Percentiles rank a stretch among this genome's conserved stretches.
Evolutionary conservation across 2,329 filamentous ascomycete species (phyloP).

Genomic region (Aspergillus sp.): DNA sequence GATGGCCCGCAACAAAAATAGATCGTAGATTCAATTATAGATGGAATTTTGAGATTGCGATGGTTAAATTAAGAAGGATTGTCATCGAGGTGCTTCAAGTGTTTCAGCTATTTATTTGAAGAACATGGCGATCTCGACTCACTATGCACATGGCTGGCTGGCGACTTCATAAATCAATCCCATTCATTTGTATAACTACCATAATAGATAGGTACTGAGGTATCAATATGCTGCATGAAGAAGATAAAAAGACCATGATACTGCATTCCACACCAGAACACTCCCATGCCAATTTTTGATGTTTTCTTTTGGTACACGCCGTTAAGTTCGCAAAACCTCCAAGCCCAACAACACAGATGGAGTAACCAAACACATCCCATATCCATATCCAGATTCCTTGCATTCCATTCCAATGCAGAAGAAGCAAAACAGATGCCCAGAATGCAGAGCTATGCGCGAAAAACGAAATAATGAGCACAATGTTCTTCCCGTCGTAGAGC

Average conservation of each 20-base stretch:
- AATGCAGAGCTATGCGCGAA: not conserved
- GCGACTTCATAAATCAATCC: slow-evolving; percentile 1
- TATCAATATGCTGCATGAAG: too few relatives aligned
- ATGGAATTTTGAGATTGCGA: too few relatives aligned
- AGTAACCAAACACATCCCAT: slow-evolving; percentile 1
- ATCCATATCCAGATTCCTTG: slow-evolving; percentile 4
- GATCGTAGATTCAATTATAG: too few relatives aligned
- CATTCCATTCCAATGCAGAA: slow-evolving; percentile 10
- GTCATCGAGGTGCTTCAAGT: too few relatives aligned
- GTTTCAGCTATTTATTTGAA: too few relatives aligned
- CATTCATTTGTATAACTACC: not conserved
- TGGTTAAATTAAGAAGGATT: too few relatives aligned
- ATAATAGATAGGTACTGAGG: too few relatives aligned
- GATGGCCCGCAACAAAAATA: too few relatives aligned
- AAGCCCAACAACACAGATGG: not conserved
- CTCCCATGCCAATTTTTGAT: slow-evolving; percentile 4
- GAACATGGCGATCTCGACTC: too few relatives aligned
- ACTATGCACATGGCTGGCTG: not conserved
- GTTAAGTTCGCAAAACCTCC: not conserved
- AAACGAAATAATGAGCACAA: too few relatives aligned
- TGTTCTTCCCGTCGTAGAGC: not conserved
- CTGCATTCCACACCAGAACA: slow-evolving; percentile 3
- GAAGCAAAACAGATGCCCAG: not conserved
- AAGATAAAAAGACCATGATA: too few relatives aligned
- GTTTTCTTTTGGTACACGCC: slow-evolving; percentile 7